A percentile compares a stretch with the other conserved stretches of the same genome.
Conservation (phyloP, 2,329 filamentous ascomycete species). For the Allantophomopsis lycopodina region DNA sequence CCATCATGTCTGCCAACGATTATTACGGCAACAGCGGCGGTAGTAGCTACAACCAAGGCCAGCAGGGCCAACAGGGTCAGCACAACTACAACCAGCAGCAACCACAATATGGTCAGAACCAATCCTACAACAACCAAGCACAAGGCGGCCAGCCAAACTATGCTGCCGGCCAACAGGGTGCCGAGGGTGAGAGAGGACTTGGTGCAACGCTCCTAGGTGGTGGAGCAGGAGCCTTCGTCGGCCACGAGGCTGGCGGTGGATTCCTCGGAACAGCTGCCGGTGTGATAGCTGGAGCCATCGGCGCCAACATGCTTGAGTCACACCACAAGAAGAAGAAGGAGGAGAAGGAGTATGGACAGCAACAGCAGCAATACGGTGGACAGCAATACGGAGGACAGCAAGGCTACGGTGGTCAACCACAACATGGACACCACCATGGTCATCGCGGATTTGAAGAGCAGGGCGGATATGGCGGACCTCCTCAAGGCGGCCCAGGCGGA, state of each 20-base stretch:
- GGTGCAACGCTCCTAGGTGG: constrained; percentile 38
- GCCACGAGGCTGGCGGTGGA: constrained; percentile 39
- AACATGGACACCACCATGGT: constrained; percentile 1
- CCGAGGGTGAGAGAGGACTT: constrained; percentile 37
- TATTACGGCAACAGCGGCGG: too few relatives aligned
- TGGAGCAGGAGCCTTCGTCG: constrained; percentile 36
- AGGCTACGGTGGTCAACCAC: neutral
- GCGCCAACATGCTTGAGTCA: constrained; percentile 35
- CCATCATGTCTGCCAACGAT: too few relatives aligned
- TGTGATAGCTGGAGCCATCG: constrained; percentile 36
- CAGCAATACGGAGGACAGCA: neutral
- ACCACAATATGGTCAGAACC: constrained; percentile 6
- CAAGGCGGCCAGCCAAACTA: constrained; percentile 1
- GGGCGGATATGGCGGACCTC: too few relatives aligned
- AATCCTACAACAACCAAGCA: neutral
- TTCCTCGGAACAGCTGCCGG: constrained; percentile 37
- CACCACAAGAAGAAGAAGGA: constrained; percentile 24
- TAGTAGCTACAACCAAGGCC: neutral
- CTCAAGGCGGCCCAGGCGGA: neutral
- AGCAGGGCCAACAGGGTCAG: too few relatives aligned
- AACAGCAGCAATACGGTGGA: constrained; percentile 1
- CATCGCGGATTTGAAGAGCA: neutral
- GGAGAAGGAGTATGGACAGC: constrained; percentile 6
- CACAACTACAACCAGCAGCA: constrained; percentile 3
- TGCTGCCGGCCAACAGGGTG: constrained; percentile 7